Evolutionary conservation across 1,139 yeast species (phyloP).

Genomic region (Sugiyamaella xylanicola): DNA sequence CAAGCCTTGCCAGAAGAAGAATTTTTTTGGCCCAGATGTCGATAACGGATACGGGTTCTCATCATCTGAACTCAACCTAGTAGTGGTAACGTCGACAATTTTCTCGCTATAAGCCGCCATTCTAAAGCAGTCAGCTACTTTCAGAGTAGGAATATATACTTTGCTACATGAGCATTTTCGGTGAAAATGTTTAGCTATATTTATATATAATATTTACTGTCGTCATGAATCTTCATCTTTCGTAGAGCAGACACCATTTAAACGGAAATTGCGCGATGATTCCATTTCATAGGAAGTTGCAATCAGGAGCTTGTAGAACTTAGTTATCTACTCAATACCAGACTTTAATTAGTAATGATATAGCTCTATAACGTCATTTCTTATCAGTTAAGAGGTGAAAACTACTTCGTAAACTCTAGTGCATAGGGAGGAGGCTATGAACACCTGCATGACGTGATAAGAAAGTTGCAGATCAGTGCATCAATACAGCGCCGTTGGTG

Average conservation of each 20-base stretch:
- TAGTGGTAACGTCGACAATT: not conserved
- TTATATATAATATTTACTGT: no score
- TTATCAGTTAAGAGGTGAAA: not conserved
- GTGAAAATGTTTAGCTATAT: no score
- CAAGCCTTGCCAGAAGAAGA: conserved; percentile 16
- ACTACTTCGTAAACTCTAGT: no score
- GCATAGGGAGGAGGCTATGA: no score
- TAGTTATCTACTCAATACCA: no score
- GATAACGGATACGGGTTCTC: not conserved
- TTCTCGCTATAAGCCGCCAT: conserved; percentile 1
- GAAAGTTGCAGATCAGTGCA: not conserved
- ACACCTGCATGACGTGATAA: not conserved
- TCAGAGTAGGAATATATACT: no score
- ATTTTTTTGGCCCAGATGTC: conserved; percentile 4
- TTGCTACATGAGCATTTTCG: no score
- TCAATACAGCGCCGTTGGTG: not conserved
- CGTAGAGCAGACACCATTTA: no score
- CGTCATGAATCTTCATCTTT: no score
- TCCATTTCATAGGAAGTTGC: not conserved
- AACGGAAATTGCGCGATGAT: not conserved
- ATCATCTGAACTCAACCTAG: conserved; percentile 1
- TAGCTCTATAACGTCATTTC: not conserved
- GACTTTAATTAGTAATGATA: no score
- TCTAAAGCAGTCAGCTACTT: not conserved
- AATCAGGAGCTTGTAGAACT: no score